phyloP scores from a whole-genome alignment of 306 rosid species.

The Echinosophora koreensis region DNA sequence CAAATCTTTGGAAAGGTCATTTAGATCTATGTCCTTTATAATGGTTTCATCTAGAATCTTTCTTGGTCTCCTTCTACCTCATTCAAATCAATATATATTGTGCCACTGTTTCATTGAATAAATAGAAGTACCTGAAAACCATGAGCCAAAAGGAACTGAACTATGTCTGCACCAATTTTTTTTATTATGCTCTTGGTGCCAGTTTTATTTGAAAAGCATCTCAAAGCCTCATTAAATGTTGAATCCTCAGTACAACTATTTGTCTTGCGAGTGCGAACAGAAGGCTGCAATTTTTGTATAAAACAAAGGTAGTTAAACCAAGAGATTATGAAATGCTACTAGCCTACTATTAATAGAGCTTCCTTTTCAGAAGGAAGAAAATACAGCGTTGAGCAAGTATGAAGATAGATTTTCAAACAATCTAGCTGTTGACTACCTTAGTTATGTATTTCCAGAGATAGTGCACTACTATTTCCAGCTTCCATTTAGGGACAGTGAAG shows the following conservation, averaged over 20 bases:
- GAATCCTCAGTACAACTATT: constrained; percentile 55
- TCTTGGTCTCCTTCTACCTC: too few relatives aligned
- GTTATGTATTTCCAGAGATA: constrained; percentile 83
- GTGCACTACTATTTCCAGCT: constrained; percentile 77
- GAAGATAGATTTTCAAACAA: constrained; percentile 10
- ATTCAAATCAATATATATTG: constrained; percentile 5
- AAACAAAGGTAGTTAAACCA: constrained; percentile 23
- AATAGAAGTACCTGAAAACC: constrained; percentile 81
- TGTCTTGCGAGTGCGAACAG: constrained; percentile 80
- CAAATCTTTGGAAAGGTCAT: too few relatives aligned
- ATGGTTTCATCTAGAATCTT: too few relatives aligned
- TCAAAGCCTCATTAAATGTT: constrained; percentile 75
- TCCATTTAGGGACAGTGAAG: constrained; percentile 75
- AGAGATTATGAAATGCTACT: constrained; percentile 31
- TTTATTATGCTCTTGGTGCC: constrained; percentile 68
- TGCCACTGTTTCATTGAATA: constrained; percentile 16
- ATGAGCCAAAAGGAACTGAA: constrained; percentile 83
- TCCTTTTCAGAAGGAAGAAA: constrained; percentile 15
- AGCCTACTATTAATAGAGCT: constrained; percentile 25
- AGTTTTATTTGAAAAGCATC: constrained; percentile 68
- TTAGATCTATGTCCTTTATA: too few relatives aligned
- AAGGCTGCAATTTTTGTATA: constrained; percentile 64
- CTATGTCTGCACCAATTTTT: constrained; percentile 66
- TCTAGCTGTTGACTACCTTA: constrained; percentile 59
- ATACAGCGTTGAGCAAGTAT: constrained; percentile 15